Base-by-base conservation (phyloP, 1,284 basidiomycete genomes). In the Mixia osmundae region DNA sequence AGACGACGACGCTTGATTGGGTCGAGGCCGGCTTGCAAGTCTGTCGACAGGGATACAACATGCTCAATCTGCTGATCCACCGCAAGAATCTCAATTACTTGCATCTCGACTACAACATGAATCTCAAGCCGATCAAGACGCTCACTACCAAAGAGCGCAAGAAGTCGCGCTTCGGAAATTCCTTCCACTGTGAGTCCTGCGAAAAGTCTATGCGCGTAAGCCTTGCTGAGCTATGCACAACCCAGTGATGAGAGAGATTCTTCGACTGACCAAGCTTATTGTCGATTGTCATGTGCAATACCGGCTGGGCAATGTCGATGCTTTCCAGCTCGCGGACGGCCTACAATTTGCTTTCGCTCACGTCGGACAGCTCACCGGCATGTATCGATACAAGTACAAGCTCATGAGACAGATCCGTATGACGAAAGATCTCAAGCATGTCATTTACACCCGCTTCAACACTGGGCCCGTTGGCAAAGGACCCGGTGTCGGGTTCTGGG, bases 381-480 rank as follows among this genome's bases (percentile, higher is more conserved):
- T 95, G 80, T 99, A 97, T 60, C 71, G 91, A 20, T 63, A 95
- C 66, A 97, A 95, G 66, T 95, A 95, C 65, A 95, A 94, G 73
- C 66, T 97, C 45, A 99, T 99, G 91, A 71, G 82, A 54, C 91
- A 99, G 71, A 87, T 99, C 33, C 77, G 91, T 43, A 87, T 89
- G 75, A 94, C 85, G 54, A 99, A 97, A 68, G 91, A 97, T 57
- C 59, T 97, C 54, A 99, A 99, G 65, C 85, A 95, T 56, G 60
- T 95, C 48, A 87, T 83, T 57, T 58, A 57, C 63, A 89, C 89
- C 53, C 79, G 83, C 42, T 99, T 97, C 70, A 99, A 99, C 63
- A 94, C 89, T 19, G 91, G 91, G 37, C 89, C 89, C 36, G 89
- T 99, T 35, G 91, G 91, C 19, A 99, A 99, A 58, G 91, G 91